phyloP scores from a whole-genome alignment of 495 filamentous ascomycete species.

The Parmelia sp. region DNA sequence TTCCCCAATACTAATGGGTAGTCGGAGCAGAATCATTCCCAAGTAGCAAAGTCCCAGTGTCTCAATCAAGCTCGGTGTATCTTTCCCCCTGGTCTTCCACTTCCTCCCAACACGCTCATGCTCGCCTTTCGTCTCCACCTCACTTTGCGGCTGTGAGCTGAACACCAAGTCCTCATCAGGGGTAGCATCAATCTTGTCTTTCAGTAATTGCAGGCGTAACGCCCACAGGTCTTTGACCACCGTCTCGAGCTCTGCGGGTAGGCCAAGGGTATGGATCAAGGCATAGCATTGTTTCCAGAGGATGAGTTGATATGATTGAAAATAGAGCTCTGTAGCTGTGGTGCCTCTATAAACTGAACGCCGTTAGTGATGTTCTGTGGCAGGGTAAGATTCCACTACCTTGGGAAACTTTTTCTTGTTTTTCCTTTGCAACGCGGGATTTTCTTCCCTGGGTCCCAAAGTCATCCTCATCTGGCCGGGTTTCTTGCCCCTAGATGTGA shows the following conservation, averaged over 20 bases:
- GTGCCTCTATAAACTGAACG: slow-evolving; percentile 50
- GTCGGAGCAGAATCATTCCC: slow-evolving; percentile 54
- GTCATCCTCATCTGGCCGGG: slow-evolving; percentile 61
- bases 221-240: slow-evolving; percentile 66
- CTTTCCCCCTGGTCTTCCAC: slow-evolving; percentile 27
- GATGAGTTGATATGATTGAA: slow-evolving; percentile 82
- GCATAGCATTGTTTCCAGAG: slow-evolving; percentile 66
- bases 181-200: slow-evolving; percentile 35
- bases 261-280: slow-evolving; percentile 53
- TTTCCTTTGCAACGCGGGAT: slow-evolving; percentile 48
- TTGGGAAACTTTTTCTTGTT: slow-evolving; percentile 43
- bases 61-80: slow-evolving; percentile 54
- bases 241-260: slow-evolving; percentile 58
- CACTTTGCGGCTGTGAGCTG: slow-evolving; percentile 44
- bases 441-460: slow-evolving; percentile 61
- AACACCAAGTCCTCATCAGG: slow-evolving; percentile 39
- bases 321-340: slow-evolving; percentile 65
- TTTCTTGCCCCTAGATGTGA: slow-evolving; percentile 31
- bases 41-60: slow-evolving; percentile 63
- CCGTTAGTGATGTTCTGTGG: slow-evolving; percentile 19
- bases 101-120: slow-evolving; percentile 31
- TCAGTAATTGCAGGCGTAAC: slow-evolving; percentile 50
- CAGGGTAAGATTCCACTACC: slow-evolving; percentile 33
- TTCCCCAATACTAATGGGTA: slow-evolving; percentile 58
- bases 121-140: slow-evolving; percentile 23